Conservation (phyloP, 805 yeast genomes). For the Vanderwaltozyma verrucispora region DNA sequence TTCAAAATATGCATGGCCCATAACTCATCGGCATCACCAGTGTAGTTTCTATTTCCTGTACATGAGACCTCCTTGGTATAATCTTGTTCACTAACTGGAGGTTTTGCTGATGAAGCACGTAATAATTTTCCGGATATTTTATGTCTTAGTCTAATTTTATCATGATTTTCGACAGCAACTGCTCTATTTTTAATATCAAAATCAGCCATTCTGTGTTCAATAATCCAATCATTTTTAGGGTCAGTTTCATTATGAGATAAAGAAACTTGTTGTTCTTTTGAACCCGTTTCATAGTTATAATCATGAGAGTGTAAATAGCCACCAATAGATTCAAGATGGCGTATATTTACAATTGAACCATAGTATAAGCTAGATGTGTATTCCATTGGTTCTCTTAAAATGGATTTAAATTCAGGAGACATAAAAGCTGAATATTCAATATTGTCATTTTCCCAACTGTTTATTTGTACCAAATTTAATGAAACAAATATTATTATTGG, state of each 20-base stretch:
- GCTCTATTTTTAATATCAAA: slow-evolving; percentile 1
- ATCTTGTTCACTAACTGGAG: slow-evolving; percentile 86
- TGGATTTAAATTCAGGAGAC: slow-evolving; percentile 57
- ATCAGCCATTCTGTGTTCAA: slow-evolving; percentile 33
- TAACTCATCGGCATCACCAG: slow-evolving; percentile 59
- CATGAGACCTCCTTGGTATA: slow-evolving; percentile 78
- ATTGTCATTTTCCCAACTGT: slow-evolving; percentile 9
- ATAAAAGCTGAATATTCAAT: slow-evolving; percentile 32
- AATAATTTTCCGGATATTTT: slow-evolving; percentile 54
- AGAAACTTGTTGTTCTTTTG: slow-evolving; percentile 72
- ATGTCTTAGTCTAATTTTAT: slow-evolving; percentile 59
- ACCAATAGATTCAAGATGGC: slow-evolving; percentile 61
- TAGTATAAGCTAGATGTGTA: slow-evolving; percentile 54
- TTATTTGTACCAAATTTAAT: slow-evolving; percentile 43
- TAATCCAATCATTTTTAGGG: slow-evolving; percentile 59
- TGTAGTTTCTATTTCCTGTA: slow-evolving; percentile 49
- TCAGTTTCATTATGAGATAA: slow-evolving; percentile 51
- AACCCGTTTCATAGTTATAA: slow-evolving; percentile 50
- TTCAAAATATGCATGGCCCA: slow-evolving; percentile 51
- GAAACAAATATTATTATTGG: slow-evolving; percentile 52
- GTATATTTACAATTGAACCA: slow-evolving; percentile 63
- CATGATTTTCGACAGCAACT: slow-evolving; percentile 41
- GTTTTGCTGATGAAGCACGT: slow-evolving; percentile 57
- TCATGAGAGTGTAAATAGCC: slow-evolving; percentile 76
- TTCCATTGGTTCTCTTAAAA: slow-evolving; percentile 33